Conservation (phyloP, 176 grass and related monocot genomes). For the Thinopyrum elongatum region DNA sequence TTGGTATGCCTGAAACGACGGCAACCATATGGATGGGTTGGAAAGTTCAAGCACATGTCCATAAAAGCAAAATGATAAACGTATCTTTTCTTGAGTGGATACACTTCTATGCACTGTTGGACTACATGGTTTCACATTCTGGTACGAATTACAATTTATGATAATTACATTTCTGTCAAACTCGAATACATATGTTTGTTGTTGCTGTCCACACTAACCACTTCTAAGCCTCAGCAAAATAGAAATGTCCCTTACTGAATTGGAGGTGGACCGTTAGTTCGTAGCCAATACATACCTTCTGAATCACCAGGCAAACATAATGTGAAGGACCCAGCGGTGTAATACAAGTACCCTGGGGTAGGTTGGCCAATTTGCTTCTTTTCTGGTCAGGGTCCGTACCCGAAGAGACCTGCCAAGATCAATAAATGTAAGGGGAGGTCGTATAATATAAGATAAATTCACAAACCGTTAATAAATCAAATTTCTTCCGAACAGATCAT, state of each 20-base stretch:
- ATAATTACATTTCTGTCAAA: conserved; percentile 61
- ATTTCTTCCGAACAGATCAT: neutral
- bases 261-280: neutral
- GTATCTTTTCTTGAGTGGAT: conserved; percentile 68
- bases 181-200: conserved; percentile 73
- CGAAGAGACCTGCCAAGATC: conserved; percentile 67
- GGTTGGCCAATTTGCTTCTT: conserved; percentile 71
- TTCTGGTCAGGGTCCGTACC: conserved; percentile 82
- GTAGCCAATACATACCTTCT: conserved; percentile 65
- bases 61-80: conserved; percentile 81
- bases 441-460: neutral
- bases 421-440: conserved; percentile 16
- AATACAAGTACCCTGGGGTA: conserved; percentile 71
- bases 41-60: conserved; percentile 71
- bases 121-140: conserved; percentile 96
- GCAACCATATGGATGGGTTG: conserved; percentile 84
- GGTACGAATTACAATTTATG: conserved; percentile 91
- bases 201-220: conserved; percentile 73
- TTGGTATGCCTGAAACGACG: conserved; percentile 63
- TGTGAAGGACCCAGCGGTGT: conserved; percentile 80
- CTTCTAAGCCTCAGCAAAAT: conserved; percentile 75
- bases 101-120: conserved; percentile 89
- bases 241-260: neutral
- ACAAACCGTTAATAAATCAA: conserved; percentile 4
- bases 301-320: conserved; percentile 97